phyloP scores from a whole-genome alignment of 768 basidiomycete genomes.

The Lactarius trivialis region DNA sequence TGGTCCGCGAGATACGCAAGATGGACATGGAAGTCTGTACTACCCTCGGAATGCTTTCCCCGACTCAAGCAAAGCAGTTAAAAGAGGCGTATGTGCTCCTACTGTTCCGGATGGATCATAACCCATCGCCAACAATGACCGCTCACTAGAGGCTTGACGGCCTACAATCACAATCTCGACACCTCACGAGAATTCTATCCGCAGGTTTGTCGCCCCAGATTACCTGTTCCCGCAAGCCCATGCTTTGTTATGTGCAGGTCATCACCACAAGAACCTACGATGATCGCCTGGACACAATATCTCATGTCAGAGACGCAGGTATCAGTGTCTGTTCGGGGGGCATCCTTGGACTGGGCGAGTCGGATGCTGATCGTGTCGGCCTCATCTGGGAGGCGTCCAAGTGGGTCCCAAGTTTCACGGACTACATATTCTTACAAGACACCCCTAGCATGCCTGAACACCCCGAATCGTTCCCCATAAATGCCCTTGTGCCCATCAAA shows the following conservation, averaged over 20 bases:
- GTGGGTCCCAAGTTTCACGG: constrained; percentile 41
- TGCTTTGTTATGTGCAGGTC: constrained; percentile 40
- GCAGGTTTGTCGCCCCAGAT: constrained; percentile 42
- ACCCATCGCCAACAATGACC: neutral
- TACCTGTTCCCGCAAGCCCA: neutral
- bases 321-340: constrained; percentile 98
- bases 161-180: constrained; percentile 98
- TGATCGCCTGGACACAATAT: constrained; percentile 84
- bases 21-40: constrained; percentile 99
- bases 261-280: constrained; percentile 95
- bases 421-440: constrained; percentile 1
- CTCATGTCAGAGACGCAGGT: constrained; percentile 86
- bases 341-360: constrained; percentile 90
- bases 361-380: constrained; percentile 83
- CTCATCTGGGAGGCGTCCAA: constrained; percentile 90
- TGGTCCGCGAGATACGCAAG: constrained; percentile 84
- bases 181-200: constrained; percentile 97
- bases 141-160: constrained; percentile 70
- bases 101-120: neutral
- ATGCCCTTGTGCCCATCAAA: constrained; percentile 91
- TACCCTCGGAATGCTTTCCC: constrained; percentile 93
- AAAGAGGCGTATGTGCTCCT: constrained; percentile 73
- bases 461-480: constrained; percentile 98
- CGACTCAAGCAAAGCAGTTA: constrained; percentile 84
- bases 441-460: constrained; percentile 78